Base-by-base conservation (phyloP, 805 yeast genomes). In the Candida sakaeoensis region DNA sequence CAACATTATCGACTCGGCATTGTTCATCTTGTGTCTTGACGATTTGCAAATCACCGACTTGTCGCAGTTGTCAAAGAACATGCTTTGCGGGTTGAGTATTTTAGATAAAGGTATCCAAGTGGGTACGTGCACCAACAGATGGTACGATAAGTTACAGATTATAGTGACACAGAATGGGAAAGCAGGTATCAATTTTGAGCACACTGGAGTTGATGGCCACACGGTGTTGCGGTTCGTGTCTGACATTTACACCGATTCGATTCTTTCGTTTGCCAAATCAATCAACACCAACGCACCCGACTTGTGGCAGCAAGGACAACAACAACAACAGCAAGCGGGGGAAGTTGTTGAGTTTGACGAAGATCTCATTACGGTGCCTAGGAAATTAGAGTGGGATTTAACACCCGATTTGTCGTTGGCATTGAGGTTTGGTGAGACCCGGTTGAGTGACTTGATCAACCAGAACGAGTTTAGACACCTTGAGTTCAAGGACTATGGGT, bases 131-230 rank as follows among this genome's bases (percentile, higher is more conserved):
- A 84, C 95, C 24, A 89, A 89, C 61, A 70, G 97, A 58, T 89
- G 96, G 96, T 89, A 88, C 58, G 97, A 89, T 63, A 89, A 89
- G 63, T 64, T 89, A 47, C 96, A 89, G 61, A 73, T 89, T 48
- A 89, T 89, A 39, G 78, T 89, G 40, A 87, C 96, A 4, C 79
- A 80, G 57, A 87, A 89, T 60, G 95, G 95, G 17, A 85, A 85
- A 60, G 96, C 93, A 2, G 97, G 97, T 21, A 81, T 89, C 49
- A 89, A 90, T 60, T 89, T 89, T 57, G 97, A 89, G 55, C 93
- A 89, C 55, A 85, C 97, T 0, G 96, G 96, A 50, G 95, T 89
- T 19, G 97, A 89, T 62, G 97, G 97, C 41, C 96, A 89, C 60
- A 89, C 97, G 0, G 95, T 89, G 4, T 66, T 89, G 49, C 66